Conservation (phyloP, 225 moss, liverwort and hornwort species). For the Thuidium tamariscinum region DNA sequence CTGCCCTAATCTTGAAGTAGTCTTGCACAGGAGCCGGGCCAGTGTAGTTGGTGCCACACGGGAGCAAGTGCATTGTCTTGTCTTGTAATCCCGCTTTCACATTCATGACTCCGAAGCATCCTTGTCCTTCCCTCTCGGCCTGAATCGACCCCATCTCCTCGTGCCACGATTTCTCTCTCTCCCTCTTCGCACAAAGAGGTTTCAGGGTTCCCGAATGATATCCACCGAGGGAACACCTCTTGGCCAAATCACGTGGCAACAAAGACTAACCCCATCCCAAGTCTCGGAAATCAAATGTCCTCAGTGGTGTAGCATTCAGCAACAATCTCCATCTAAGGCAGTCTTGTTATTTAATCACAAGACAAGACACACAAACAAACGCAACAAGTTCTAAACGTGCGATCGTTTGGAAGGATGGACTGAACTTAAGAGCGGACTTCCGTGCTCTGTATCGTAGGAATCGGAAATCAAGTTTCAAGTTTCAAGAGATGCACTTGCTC, state of each 20-base stretch:
- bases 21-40: slow-evolving; percentile 34
- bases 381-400: not conserved
- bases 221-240: not conserved
- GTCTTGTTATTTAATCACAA: not conserved
- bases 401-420: not conserved
- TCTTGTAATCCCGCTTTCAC: slow-evolving; percentile 1
- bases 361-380: not conserved
- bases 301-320: not conserved
- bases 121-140: not conserved
- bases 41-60: slow-evolving; percentile 39
- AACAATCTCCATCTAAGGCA: not conserved
- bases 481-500: not conserved
- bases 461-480: not conserved
- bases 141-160: slow-evolving; percentile 7
- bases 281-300: not conserved
- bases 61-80: slow-evolving; percentile 38
- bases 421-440: not conserved
- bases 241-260: not conserved
- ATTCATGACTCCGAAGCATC: slow-evolving; percentile 34
- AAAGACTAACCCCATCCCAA: not conserved
- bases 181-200: not conserved
- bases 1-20: slow-evolving; percentile 32
- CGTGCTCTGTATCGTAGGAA: not conserved
- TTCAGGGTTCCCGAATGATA: not conserved
- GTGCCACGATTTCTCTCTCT: not conserved